phyloP scores from a whole-genome alignment of 495 filamentous ascomycete species.

The Penicillium flavigenum region DNA sequence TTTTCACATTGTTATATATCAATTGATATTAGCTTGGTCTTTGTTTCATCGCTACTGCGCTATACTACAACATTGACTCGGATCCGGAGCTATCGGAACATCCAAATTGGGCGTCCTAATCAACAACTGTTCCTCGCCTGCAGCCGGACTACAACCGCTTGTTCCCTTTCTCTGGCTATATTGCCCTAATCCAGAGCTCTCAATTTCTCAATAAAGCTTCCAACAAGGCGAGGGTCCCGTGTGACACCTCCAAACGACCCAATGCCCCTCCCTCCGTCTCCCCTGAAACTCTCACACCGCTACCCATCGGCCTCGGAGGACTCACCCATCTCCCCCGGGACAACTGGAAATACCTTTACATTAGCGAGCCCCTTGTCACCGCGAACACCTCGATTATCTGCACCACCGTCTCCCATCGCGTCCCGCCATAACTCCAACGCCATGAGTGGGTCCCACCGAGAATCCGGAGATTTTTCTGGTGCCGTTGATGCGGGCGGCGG shows the following conservation, averaged over 20 bases:
- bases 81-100: slow-evolving; percentile 2
- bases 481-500: slow-evolving; percentile 44
- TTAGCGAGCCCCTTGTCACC: slow-evolving; percentile 42
- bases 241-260: slow-evolving; percentile 12
- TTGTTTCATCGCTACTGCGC: background rate
- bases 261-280: slow-evolving; percentile 54
- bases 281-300: slow-evolving; percentile 61
- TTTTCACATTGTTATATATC: background rate
- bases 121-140: slow-evolving; percentile 1
- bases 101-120: slow-evolving; percentile 4
- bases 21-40: background rate
- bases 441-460: slow-evolving; percentile 50
- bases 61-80: slow-evolving; percentile 2
- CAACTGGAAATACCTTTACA: slow-evolving; percentile 36
- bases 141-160: slow-evolving; percentile 7
- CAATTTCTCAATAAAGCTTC: background rate
- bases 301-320: slow-evolving; percentile 62
- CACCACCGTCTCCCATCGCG: slow-evolving; percentile 59
- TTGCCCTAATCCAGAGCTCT: background rate
- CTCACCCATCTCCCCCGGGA: slow-evolving; percentile 46
- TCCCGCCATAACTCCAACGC: slow-evolving; percentile 54
- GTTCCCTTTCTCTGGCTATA: slow-evolving; percentile 9
- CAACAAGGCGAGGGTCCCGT: background rate
- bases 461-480: slow-evolving; percentile 44
- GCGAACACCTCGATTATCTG: slow-evolving; percentile 52